These are phyloP conservation scores for Xylaria polymorpha DNA, from an alignment of 2,329 filamentous ascomycete genomes.

Conservation along the genomic window DNA sequence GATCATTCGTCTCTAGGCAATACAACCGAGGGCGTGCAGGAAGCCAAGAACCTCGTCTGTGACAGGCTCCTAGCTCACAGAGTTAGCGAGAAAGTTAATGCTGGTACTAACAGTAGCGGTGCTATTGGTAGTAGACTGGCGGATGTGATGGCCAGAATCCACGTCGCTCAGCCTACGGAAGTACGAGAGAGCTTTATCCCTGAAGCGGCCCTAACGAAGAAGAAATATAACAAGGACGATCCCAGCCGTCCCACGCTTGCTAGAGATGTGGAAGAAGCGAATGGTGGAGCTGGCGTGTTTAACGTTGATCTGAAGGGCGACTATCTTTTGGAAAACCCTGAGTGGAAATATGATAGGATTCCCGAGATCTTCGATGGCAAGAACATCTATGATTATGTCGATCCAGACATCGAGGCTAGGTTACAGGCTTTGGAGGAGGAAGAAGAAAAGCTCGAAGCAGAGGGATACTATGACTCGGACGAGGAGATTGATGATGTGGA, in stretches of 20 bases:
- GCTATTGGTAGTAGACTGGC: constrained; percentile 83
- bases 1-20: constrained; percentile 58
- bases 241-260: constrained; percentile 85
- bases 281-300: constrained; percentile 95
- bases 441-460: constrained; percentile 89
- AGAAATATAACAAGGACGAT: constrained; percentile 91
- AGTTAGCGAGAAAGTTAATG: constrained; percentile 96
- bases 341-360: constrained; percentile 97
- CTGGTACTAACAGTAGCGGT: constrained; percentile 81
- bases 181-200: constrained; percentile 87
- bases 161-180: constrained; percentile 93
- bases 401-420: constrained; percentile 95
- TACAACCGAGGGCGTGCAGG: constrained; percentile 91
- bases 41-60: constrained; percentile 94
- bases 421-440: constrained; percentile 92
- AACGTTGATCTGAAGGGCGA: constrained; percentile 92
- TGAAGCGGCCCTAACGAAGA: constrained; percentile 80
- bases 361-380: constrained; percentile 94
- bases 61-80: constrained; percentile 92
- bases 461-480: constrained; percentile 94
- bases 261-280: constrained; percentile 88
- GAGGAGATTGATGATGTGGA: constrained; percentile 86
- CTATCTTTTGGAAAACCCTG: constrained; percentile 86
- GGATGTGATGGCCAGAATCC: constrained; percentile 92
- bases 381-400: constrained; percentile 97